Conservation (phyloP, 345 rosid genomes). For the Hevea brasiliensis region DNA sequence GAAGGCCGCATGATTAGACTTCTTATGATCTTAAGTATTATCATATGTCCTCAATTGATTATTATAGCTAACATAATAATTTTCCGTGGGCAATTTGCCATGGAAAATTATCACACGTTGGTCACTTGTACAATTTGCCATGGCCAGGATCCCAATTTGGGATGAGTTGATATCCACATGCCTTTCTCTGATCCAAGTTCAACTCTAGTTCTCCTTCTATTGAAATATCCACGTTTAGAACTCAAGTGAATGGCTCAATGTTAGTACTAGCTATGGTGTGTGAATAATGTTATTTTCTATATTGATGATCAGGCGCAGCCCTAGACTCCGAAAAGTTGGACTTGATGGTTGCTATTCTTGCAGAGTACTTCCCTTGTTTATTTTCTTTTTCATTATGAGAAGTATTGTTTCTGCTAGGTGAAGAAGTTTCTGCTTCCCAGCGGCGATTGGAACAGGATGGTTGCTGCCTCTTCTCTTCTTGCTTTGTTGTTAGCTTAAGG, state of each 20-base stretch:
- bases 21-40: no score
- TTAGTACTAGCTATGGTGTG: no score
- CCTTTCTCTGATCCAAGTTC: slow-evolving; percentile 16
- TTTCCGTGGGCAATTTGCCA: no score
- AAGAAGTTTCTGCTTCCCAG: neutral
- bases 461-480: no score
- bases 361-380: neutral
- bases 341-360: neutral
- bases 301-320: no score
- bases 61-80: no score
- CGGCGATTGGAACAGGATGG: no score
- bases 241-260: neutral
- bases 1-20: no score
- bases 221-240: neutral
- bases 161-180: neutral
- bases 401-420: no score
- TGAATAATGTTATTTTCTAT: neutral
- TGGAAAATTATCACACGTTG: slow-evolving; percentile 1
- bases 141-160: neutral
- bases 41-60: no score
- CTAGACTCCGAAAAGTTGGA: no score
- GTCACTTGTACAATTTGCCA: neutral
- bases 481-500: no score
- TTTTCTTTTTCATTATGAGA: neutral
- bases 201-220: slow-evolving; percentile 16